A percentile compares a stretch with the other conserved stretches of the same genome.
phyloP scores from a whole-genome alignment of 495 filamentous ascomycete species.

The Ascodesmis nigricans region DNA sequence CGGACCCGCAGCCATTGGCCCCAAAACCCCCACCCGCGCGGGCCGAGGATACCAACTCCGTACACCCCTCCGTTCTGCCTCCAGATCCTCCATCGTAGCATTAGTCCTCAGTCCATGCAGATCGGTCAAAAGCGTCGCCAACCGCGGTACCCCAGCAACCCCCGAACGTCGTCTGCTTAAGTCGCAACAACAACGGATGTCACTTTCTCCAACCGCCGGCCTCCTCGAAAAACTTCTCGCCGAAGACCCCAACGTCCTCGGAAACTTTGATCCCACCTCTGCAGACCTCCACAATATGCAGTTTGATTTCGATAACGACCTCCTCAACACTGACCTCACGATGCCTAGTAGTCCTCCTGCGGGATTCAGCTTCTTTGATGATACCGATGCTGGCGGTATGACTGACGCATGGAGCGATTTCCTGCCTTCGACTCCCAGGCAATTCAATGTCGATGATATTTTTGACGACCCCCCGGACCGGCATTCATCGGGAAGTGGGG shows the following conservation, averaged over 20 bases:
- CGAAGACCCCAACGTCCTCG: conserved; percentile 3
- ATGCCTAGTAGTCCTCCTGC: conserved; percentile 19
- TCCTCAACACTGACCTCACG: conserved; percentile 19
- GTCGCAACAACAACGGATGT: conserved; percentile 1
- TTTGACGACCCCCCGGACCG: too few relatives aligned
- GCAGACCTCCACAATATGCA: conserved; percentile 1
- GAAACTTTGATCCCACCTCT: conserved; percentile 8
- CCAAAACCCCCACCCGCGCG: conserved; percentile 28
- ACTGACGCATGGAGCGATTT: conserved; percentile 14
- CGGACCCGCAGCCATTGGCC: conserved; percentile 41
- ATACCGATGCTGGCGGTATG: conserved; percentile 7
- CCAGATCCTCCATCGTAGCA: conserved; percentile 5
- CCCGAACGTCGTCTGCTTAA: conserved; percentile 9
- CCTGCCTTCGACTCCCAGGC: conserved; percentile 14
- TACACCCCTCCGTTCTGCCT: conserved; percentile 10
- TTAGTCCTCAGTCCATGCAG: conserved; percentile 10
- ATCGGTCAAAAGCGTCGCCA: conserved; percentile 11
- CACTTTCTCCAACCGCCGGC: conserved; percentile 16
- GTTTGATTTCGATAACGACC: conserved; percentile 9
- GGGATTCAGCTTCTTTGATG: conserved; percentile 12
- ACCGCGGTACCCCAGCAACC: conserved; percentile 7
- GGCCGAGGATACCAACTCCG: conserved; percentile 11
- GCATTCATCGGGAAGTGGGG: neutral
- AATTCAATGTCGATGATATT: conserved; percentile 1
- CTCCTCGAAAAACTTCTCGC: conserved; percentile 18